Conservation (phyloP, 805 yeast species). For the Jamesozyma spencerorum region DNA sequence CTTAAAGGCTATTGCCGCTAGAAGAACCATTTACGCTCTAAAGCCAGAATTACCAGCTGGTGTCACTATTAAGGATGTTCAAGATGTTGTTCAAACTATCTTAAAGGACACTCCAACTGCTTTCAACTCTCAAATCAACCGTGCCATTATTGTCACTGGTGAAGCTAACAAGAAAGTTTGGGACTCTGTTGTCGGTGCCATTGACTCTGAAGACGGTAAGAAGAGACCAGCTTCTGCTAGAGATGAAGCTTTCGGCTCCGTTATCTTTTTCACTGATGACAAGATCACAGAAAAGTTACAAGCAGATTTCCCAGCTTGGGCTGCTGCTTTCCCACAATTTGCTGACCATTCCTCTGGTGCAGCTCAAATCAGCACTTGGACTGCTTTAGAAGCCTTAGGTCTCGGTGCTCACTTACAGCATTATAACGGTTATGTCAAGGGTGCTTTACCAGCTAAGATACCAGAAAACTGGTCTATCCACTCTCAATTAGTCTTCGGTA, state of each 20-base stretch:
- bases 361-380: slow-evolving; percentile 43
- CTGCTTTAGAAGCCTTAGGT: slow-evolving; percentile 36
- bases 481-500: slow-evolving; percentile 44
- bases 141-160: slow-evolving; percentile 41
- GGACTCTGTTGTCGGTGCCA: slow-evolving; percentile 33
- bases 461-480: slow-evolving; percentile 39
- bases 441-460: slow-evolving; percentile 32
- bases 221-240: slow-evolving; percentile 36
- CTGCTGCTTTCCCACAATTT: slow-evolving; percentile 39
- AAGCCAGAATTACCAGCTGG: slow-evolving; percentile 37
- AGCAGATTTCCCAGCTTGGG: slow-evolving; percentile 36
- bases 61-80: slow-evolving; percentile 34
- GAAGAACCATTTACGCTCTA: slow-evolving; percentile 42
- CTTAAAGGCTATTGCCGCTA: slow-evolving; percentile 30
- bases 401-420: slow-evolving; percentile 47
- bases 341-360: slow-evolving; percentile 41
- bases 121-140: slow-evolving; percentile 43
- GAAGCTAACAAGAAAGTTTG: slow-evolving; percentile 39
- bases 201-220: slow-evolving; percentile 32
- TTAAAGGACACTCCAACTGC: slow-evolving; percentile 44
- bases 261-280: slow-evolving; percentile 41
- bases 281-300: slow-evolving; percentile 33
- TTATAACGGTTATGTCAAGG: slow-evolving; percentile 39
- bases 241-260: slow-evolving; percentile 42
- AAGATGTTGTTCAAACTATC: slow-evolving; percentile 33